Evolutionary conservation across 768 basidiomycete genomes (phyloP).

Genomic region (Agrocybe chaxingu): DNA sequence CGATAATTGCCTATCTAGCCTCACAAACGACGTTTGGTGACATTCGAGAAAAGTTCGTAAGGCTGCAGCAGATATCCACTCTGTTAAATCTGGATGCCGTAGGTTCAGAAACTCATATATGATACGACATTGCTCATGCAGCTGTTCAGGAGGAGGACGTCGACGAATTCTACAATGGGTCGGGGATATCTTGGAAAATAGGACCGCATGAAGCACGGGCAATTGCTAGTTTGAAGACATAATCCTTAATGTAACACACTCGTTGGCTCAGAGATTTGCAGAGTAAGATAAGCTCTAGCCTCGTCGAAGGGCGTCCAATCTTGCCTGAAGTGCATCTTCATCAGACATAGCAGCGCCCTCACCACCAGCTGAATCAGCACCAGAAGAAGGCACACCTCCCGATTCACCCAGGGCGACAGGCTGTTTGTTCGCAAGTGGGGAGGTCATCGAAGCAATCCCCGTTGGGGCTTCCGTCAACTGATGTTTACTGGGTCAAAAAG

Average conservation of each 20-base stretch:
- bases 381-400: conserved; percentile 33
- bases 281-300: conserved; percentile 31
- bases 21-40: conserved; percentile 90
- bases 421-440: conserved; percentile 62
- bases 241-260: conserved; percentile 1
- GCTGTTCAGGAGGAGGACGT: conserved; percentile 82
- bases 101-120: conserved; percentile 22
- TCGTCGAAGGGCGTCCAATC: conserved; percentile 84
- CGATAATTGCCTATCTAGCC: conserved; percentile 78
- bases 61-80: conserved; percentile 91
- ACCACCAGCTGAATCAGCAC: conserved; percentile 32
- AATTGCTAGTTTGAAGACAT: conserved; percentile 59
- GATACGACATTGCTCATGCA: neutral
- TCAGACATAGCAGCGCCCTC: conserved; percentile 52
- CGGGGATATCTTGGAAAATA: conserved; percentile 87
- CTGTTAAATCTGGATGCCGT: conserved; percentile 85
- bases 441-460: conserved; percentile 58
- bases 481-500: conserved; percentile 10
- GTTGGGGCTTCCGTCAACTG: conserved; percentile 86
- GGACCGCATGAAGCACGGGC: conserved; percentile 73
- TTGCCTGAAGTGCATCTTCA: conserved; percentile 91
- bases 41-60: conserved; percentile 85
- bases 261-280: too few species aligned
- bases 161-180: conserved; percentile 91
- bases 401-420: conserved; percentile 85